Conservation (phyloP, 768 basidiomycete genomes). For the Calvatia gigantea region DNA sequence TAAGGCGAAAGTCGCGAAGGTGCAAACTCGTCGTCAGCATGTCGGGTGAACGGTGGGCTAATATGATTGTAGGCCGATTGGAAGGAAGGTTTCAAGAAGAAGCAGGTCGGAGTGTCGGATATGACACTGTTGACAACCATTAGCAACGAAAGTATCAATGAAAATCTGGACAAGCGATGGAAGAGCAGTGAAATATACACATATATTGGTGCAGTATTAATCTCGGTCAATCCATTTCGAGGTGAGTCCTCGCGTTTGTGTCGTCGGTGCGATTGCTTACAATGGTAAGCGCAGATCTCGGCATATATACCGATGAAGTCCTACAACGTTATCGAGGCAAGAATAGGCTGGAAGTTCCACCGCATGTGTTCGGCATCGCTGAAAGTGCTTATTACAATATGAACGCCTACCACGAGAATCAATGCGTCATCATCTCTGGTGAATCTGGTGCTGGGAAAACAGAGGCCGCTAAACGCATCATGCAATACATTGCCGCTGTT, state of each 20-base stretch:
- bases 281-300: conserved; percentile 62
- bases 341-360: conserved; percentile 96
- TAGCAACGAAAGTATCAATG: conserved; percentile 96
- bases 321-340: conserved; percentile 88
- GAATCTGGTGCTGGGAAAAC: conserved; percentile 99
- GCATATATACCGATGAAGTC: conserved; percentile 93
- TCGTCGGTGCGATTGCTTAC: conserved; percentile 8
- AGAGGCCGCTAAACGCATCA: conserved; percentile 97
- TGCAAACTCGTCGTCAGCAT: conserved; percentile 23
- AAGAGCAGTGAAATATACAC: conserved; percentile 96
- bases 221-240: conserved; percentile 99
- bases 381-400: conserved; percentile 98
- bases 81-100: conserved; percentile 99
- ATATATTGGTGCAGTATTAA: conserved; percentile 96
- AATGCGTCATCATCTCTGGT: conserved; percentile 99
- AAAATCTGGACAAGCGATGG: conserved; percentile 97
- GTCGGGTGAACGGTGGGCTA: conserved; percentile 11
- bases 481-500: conserved; percentile 99
- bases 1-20: conserved; percentile 73
- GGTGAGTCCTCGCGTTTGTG: conserved; percentile 38
- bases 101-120: conserved; percentile 95
- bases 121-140: conserved; percentile 98
- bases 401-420: conserved; percentile 99
- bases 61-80: conserved; percentile 77
- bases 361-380: conserved; percentile 97